Evolutionary conservation across 176 grass and related monocot species (phyloP), one percentile per base, ranked within the genome.

Genomic region (Avena atlantica): DNA sequence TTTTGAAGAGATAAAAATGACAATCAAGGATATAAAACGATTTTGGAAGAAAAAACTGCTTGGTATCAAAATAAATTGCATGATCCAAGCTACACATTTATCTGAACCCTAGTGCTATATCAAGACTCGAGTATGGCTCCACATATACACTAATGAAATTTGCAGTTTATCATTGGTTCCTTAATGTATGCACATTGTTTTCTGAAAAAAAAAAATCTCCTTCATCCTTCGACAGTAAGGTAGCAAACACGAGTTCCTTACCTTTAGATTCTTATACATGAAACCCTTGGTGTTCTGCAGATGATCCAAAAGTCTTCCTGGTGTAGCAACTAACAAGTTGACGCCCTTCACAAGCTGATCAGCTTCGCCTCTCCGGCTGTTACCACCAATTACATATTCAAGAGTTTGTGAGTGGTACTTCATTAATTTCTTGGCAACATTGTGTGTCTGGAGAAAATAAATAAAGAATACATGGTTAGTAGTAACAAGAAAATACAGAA

Each of bases 231-330:
- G 11, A 40, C 17, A 60, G 25, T 1, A 24, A 64, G 62, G 12
- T 8, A 57, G 1, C 6, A 1, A 20, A 57, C 55, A 20, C 17
- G 55, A 66, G 44, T 66, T 5, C 2, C 27, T 80, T 87, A 95
- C 95, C 93, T 89, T 86, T 44, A 98, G 73, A 31, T 83, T 95
- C 87, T 88, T 98, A 84, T 93, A 98, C 64, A 95, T 91, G 86
- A 98, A 98, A 52, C 89, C 90, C 69, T 93, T 98, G 8, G 91
- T 93, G 56, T 92, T 95, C 81, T 92, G 88, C 31, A 98, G 95
- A 93, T 98, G 95, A 69, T 98, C 95, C 88, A 98, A 92, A 84
- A 98, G 93, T 48, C 95, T 94, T 27, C 95, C 95, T 80, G 93
- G 93, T 15, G 95, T 98, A 85, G 93, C 93, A 45, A 98, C 93